A percentile compares a stretch with the other conserved stretches of the same genome.
These are phyloP conservation scores for Bothriochloa decipiens DNA, from an alignment of 176 grass and related monocot species.

Conservation along the genomic window DNA sequence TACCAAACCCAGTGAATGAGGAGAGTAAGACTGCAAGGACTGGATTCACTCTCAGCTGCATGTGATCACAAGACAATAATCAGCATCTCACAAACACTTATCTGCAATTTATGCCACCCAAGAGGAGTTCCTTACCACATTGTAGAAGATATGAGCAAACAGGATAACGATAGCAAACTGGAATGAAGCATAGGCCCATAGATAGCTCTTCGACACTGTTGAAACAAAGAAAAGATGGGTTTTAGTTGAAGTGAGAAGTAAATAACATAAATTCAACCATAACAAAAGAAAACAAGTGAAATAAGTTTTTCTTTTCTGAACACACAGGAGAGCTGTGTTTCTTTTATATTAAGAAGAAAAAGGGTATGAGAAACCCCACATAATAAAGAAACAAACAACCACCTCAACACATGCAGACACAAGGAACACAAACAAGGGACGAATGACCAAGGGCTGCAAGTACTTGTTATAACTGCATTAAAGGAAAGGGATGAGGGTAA, in stretches of 20 bases:
- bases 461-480: not conserved
- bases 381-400: too few relatives aligned
- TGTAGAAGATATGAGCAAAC: constrained; percentile 97
- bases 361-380: too few relatives aligned
- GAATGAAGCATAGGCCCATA: constrained; percentile 95
- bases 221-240: constrained; percentile 9
- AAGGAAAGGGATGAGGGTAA: constrained; percentile 11
- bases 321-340: too few relatives aligned
- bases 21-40: constrained; percentile 84
- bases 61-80: constrained; percentile 32
- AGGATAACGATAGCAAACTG: constrained; percentile 97
- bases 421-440: too few relatives aligned
- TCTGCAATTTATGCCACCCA: constrained; percentile 15
- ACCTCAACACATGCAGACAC: too few relatives aligned
- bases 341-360: too few relatives aligned
- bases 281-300: not conserved
- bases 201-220: constrained; percentile 80
- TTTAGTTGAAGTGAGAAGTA: not conserved
- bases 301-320: not conserved
- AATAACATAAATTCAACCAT: constrained; percentile 21
- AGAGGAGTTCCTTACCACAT: constrained; percentile 60
- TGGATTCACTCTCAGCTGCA: constrained; percentile 69
- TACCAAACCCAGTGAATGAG: constrained; percentile 92
- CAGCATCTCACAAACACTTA: constrained; percentile 10
- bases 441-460: not conserved